Percentiles rank a stretch among this genome's conserved stretches.
Conservation (phyloP, 495 filamentous ascomycete species). For the Daldinia loculata region DNA sequence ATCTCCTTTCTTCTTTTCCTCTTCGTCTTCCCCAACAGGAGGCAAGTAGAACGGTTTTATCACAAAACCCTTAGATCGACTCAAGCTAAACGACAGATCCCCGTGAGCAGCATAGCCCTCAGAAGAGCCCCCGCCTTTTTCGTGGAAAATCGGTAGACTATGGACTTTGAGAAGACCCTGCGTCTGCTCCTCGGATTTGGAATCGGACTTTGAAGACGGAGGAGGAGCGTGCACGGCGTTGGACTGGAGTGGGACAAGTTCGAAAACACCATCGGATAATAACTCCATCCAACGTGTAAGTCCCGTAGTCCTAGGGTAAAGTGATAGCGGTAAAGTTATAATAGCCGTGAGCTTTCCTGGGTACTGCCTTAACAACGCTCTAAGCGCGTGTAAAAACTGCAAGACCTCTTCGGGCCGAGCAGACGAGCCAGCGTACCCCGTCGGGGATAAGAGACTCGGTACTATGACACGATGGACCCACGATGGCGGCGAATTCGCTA, state of each 20-base stretch:
- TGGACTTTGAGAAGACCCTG: slow-evolving; percentile 88
- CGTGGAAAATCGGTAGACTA: slow-evolving; percentile 82
- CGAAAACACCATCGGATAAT: slow-evolving; percentile 84
- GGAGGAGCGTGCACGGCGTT: slow-evolving; percentile 63
- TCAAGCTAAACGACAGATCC: slow-evolving; percentile 89
- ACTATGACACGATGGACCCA: slow-evolving; percentile 84
- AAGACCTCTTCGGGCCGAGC: slow-evolving; percentile 75
- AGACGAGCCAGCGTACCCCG: slow-evolving; percentile 74
- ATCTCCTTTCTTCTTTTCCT: slow-evolving; percentile 66
- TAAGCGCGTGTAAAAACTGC: slow-evolving; percentile 83
- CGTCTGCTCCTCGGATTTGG: slow-evolving; percentile 71
- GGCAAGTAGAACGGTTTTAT: slow-evolving; percentile 92
- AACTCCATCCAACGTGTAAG: slow-evolving; percentile 89
- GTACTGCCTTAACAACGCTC: slow-evolving; percentile 75
- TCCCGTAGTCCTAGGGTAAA: slow-evolving; percentile 80
- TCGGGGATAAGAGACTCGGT: slow-evolving; percentile 83
- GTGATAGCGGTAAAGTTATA: slow-evolving; percentile 78
- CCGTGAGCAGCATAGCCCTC: slow-evolving; percentile 73
- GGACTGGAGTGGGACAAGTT: slow-evolving; percentile 85
- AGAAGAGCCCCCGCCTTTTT: slow-evolving; percentile 82
- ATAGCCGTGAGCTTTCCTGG: slow-evolving; percentile 73
- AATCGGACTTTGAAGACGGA: slow-evolving; percentile 54
- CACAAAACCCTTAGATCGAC: slow-evolving; percentile 77
- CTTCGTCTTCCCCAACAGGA: slow-evolving; percentile 81
- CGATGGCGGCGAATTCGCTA: slow-evolving; percentile 65